Evolutionary conservation across 768 basidiomycete genomes (phyloP).

Genomic region (Chiua virens): DNA sequence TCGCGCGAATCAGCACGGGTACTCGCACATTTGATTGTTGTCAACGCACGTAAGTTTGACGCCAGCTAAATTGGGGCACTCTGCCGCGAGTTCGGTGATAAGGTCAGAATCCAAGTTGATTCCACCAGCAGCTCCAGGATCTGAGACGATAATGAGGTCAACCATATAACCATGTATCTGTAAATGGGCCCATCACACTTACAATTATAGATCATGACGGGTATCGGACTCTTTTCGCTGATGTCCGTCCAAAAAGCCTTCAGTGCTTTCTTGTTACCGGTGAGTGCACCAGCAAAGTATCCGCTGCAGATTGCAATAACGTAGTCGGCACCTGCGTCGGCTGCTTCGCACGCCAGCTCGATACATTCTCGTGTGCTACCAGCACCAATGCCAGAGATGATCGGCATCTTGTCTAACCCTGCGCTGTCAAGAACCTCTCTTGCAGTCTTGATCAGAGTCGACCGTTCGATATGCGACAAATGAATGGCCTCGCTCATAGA

Average conservation of each 20-base stretch:
- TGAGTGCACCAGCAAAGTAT: conserved; percentile 80
- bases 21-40: neutral
- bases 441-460: conserved; percentile 60
- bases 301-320: conserved; percentile 84
- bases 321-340: conserved; percentile 82
- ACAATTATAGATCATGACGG: conserved; percentile 90
- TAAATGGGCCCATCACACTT: conserved; percentile 23
- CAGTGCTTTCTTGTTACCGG: conserved; percentile 60
- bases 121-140: conserved; percentile 84
- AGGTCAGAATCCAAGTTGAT: conserved; percentile 91
- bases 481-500: conserved; percentile 89
- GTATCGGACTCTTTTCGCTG: conserved; percentile 76
- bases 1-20: conserved; percentile 8
- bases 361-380: conserved; percentile 84
- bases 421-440: conserved; percentile 70
- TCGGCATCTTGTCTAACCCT: conserved; percentile 56
- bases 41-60: conserved; percentile 82
- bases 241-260: conserved; percentile 81
- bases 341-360: conserved; percentile 71
- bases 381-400: conserved; percentile 82
- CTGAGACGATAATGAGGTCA: conserved; percentile 37
- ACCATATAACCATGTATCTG: neutral
- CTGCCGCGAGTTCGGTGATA: conserved; percentile 74
- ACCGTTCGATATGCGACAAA: conserved; percentile 65
- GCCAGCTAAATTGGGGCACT: conserved; percentile 77